Base-by-base conservation (phyloP, 441 rosid genomes). In the Syzygium malaccense region DNA sequence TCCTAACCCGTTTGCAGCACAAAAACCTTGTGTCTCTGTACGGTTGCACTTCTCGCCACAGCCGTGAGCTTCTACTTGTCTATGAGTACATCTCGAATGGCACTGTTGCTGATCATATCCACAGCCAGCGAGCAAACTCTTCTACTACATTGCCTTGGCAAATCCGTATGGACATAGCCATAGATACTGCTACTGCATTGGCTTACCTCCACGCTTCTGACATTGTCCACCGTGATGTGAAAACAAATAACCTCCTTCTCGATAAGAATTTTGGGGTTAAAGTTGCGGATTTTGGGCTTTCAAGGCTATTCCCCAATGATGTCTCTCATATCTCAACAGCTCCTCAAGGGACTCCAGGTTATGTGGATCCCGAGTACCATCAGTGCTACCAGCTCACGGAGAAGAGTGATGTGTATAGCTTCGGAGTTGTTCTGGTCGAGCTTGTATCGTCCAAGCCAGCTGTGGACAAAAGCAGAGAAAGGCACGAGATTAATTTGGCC, bases 281-380 rank as follows among this genome's bases (percentile, higher is more conserved):
- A 91, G 96, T 97, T 14, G 98, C 95, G 3, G 97, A 96, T 92
- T 96, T 97, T 55, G 98, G 98, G 14, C 91, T 96, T 68, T 96
- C 98, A 0, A 91, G 96, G 86, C 57, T 95, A 91, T 91, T 91
- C 87, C 97, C 97, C 0, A 88, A 7, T 53, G 93, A 95, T 88
- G 97, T 91, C 33, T 93, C 95, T 19, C 97, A 96, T 86, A 89
- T 96, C 41, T 95, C 98, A 37, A 97, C 98, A 10, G 95, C 94
- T 58, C 97, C 98, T 68, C 98, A 95, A 71, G 99, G 99, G 23
- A 95, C 96, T 86, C 96, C 95, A 1, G 98, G 98, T 49, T 95
- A 94, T 30, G 95, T 96, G 20, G 97, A 95, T 41, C 98, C 95
- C 4, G 97, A 96, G 51, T 95, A 96, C 92, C 88, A 93, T 78